Base-by-base conservation (phyloP, 768 basidiomycete genomes). In the Collybia mongolica region DNA sequence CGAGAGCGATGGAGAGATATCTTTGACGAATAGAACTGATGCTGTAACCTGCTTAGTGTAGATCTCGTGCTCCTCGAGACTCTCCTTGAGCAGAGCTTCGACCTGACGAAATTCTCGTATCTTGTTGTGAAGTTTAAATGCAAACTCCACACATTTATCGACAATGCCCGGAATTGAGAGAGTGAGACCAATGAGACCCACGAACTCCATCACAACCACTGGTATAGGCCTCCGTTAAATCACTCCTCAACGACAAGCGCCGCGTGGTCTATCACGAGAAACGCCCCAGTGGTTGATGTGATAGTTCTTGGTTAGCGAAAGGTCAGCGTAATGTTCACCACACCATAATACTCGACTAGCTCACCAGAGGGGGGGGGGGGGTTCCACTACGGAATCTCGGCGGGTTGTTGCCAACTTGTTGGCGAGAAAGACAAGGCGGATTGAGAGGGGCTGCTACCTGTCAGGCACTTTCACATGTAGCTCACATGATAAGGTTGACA, bases 1-100 rank as follows among this genome's bases (percentile, higher is more conserved):
- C 0, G 46, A 48, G 5, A 48, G 26, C 18, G 46, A 48, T 12
- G 46, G 23, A 28, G 37, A 48, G 28, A 48, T 28, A 24, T 48
- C 46, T n/a, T 48, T 48, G 46, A 48, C 22, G 24, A 48, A 48
- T 9, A 48, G 24, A 0, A 39, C 28, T 32, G 46, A 48, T 14
- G 46, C 38, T 2, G 37, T 28, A 18, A 48, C 46, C 17, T 48
- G 46, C 28, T 48, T 39, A 9, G 46, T 48, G 46, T 39, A 48
- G 23, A 48, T 48, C n/a, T 48, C 38, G 22, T 48, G 39, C 28
- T 48, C 46, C 18, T 48, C 46, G 19, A 39, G 23, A 19, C 39
- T 48, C 5, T 48, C 37, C 37, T 48, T 48, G 23, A 48, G 39
- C 24, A 48, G 37, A 24, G 19, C 15, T 14, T 29, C 39, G 6